phyloP scores from a whole-genome alignment of 208 protist genomes.

The Acanthamoeba lenticulata region DNA sequence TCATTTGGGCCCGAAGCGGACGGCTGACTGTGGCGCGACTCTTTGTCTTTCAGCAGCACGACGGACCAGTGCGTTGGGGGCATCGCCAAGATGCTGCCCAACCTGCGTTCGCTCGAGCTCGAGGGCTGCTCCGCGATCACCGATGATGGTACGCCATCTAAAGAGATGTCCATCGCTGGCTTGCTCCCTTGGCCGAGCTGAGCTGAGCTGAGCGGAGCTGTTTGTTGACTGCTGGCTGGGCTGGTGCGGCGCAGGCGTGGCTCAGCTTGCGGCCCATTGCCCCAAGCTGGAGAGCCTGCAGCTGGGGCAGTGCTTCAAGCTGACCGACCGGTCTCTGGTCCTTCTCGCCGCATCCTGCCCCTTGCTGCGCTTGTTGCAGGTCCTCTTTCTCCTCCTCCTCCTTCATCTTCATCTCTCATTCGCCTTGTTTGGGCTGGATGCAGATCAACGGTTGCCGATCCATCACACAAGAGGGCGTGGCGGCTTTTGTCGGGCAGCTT shows the following conservation, averaged over 20 bases:
- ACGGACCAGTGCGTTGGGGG: not conserved
- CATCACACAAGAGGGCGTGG: not conserved
- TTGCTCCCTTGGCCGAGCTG: too few relatives aligned
- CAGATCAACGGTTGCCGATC: not conserved
- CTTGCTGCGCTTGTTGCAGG: not conserved
- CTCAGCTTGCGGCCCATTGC: not conserved
- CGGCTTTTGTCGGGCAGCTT: not conserved
- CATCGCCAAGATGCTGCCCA: not conserved
- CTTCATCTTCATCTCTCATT: not conserved
- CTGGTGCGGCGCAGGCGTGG: not conserved
- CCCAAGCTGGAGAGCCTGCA: constrained; percentile 2
- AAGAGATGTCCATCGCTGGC: too few relatives aligned
- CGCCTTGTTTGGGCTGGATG: not conserved
- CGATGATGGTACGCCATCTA: not conserved
- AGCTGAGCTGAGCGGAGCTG: too few relatives aligned
- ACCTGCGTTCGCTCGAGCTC: not conserved
- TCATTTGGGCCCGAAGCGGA: not conserved
- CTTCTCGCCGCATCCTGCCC: not conserved
- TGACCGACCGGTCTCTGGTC: not conserved
- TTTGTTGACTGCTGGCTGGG: not conserved
- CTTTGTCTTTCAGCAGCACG: too few relatives aligned
- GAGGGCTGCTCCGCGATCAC: not conserved
- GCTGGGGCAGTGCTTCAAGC: not conserved
- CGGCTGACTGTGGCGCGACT: not conserved
- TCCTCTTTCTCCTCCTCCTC: not conserved